Percentiles rank a stretch among this genome's conserved stretches.
Conservation (phyloP, 768 basidiomycete species). For the Mycena belliarum region DNA sequence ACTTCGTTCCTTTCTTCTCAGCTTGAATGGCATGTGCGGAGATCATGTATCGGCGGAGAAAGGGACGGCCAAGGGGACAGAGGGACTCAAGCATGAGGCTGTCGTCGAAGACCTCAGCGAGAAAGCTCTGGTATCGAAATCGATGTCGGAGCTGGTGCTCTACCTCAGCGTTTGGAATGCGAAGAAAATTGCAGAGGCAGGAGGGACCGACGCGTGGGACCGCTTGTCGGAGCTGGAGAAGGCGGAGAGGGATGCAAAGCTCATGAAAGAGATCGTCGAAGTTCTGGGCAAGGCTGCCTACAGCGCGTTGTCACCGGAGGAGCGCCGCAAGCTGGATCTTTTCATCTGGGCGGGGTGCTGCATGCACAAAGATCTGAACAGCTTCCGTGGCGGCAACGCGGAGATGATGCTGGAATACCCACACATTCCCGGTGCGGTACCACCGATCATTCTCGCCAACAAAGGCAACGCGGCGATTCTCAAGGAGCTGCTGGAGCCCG, state of each 20-base stretch:
- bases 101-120: conserved; percentile 21
- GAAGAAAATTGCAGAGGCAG: conserved; percentile 26
- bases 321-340: conserved; percentile 22
- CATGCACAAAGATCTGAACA: conserved; percentile 42
- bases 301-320: conserved; percentile 19
- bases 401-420: conserved; percentile 32
- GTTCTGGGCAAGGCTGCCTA: conserved; percentile 26
- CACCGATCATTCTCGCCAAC: conserved; percentile 31
- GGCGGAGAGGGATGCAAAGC: conserved; percentile 13
- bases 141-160: conserved; percentile 18
- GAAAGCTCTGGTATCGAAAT: too few species aligned
- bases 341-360: conserved; percentile 40
- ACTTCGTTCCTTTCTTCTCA: not conserved
- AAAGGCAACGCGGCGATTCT: conserved; percentile 28
- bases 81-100: conserved; percentile 20
- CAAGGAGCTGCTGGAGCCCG: conserved; percentile 3
- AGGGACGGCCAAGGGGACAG: conserved; percentile 10
- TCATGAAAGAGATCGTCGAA: conserved; percentile 18
- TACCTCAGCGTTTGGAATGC: conserved; percentile 21
- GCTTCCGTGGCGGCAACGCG: conserved; percentile 30
- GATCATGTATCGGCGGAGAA: conserved; percentile 30
- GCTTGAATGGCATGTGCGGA: conserved; percentile 25
- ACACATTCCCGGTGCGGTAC: conserved; percentile 8
- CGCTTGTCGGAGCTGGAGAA: conserved; percentile 24
- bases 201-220: conserved; percentile 29